Percentiles rank a stretch among this genome's conserved stretches.
Conservation (phyloP, 1,284 basidiomycete genomes). For the Boletus calvinii region DNA sequence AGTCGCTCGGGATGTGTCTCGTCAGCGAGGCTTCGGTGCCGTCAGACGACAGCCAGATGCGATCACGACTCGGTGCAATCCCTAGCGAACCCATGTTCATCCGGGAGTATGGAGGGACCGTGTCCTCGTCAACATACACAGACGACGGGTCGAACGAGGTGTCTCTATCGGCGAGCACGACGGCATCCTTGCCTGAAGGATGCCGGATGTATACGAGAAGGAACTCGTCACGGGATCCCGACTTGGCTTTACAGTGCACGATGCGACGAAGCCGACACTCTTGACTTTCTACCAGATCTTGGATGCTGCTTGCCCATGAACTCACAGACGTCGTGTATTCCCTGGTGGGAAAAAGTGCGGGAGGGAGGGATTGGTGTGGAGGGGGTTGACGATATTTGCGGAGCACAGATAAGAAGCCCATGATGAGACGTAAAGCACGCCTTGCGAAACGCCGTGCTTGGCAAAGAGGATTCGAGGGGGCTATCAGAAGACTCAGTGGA, state of each 20-base stretch:
- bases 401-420: background rate
- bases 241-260: conserved; percentile 12
- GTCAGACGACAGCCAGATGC: conserved; percentile 7
- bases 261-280: conserved; percentile 15
- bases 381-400: background rate
- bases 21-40: conserved; percentile 7
- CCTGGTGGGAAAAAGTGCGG: conserved; percentile 11
- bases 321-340: conserved; percentile 3
- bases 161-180: conserved; percentile 10
- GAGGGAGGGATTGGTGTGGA: background rate
- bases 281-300: conserved; percentile 1
- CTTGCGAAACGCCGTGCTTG: background rate
- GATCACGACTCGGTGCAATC: conserved; percentile 1
- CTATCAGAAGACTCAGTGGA: background rate
- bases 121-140: background rate
- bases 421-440: background rate
- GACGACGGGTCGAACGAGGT: background rate
- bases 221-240: conserved; percentile 10
- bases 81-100: background rate
- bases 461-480: background rate
- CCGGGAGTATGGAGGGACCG: too few relatives aligned
- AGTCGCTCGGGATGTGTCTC: background rate
- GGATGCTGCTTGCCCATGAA: conserved; percentile 12
- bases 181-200: conserved; percentile 11
- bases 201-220: conserved; percentile 14